Conservation (phyloP, 305 asterid genomes). For the Solanum hybrid region DNA sequence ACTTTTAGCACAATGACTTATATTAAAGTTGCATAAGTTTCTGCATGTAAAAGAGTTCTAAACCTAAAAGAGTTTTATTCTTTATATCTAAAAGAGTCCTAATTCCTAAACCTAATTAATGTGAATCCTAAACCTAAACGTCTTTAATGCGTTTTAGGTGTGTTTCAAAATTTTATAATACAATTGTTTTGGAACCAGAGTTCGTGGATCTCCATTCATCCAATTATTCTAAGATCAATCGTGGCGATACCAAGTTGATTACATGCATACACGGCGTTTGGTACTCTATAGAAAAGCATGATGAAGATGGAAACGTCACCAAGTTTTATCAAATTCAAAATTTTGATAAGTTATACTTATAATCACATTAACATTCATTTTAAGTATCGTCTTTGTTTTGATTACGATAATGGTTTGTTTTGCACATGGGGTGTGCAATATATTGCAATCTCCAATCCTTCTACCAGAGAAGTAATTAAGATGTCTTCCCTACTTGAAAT, state of each 20-base stretch:
- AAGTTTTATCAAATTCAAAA: not conserved
- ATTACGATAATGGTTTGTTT: not conserved
- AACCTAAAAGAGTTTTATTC: not conserved
- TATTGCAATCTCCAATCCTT: not conserved
- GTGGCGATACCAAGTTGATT: not conserved
- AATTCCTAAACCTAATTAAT: not conserved
- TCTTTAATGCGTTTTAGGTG: not conserved
- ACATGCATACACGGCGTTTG: not conserved
- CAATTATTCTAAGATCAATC: not conserved
- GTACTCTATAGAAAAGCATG: not conserved
- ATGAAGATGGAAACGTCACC: not conserved
- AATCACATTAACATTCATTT: not conserved
- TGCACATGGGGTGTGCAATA: not conserved
- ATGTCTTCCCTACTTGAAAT: not conserved
- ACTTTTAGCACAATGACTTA: not conserved
- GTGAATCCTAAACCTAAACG: not conserved
- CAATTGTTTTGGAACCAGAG: not conserved
- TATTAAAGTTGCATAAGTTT: not conserved
- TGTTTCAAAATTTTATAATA: too few species aligned
- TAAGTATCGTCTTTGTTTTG: not conserved
- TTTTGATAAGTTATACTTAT: not conserved
- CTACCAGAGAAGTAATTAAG: not conserved
- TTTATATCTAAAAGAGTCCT: not conserved
- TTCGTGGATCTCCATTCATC: not conserved
- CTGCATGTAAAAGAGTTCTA: not conserved